A percentile compares a stretch with the other conserved stretches of the same genome.
Evolutionary conservation across 768 basidiomycete genomes (phyloP).

Genomic region (Leucogyrophana mollusca): DNA sequence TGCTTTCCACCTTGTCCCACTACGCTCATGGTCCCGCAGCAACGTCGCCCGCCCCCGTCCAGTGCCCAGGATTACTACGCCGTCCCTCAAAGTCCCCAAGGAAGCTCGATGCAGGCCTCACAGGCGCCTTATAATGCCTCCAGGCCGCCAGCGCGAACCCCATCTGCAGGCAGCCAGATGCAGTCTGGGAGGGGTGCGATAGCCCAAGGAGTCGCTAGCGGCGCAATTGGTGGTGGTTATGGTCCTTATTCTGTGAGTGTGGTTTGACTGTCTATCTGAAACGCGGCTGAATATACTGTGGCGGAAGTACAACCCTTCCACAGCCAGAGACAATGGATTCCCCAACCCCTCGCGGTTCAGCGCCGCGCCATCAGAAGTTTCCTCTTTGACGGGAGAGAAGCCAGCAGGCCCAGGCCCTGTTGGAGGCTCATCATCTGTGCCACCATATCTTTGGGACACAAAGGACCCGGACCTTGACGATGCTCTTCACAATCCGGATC

Average conservation of each 20-base stretch:
- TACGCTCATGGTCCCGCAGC: conserved; percentile 28
- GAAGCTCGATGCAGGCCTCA: conserved; percentile 29
- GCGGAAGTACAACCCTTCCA: conserved; percentile 54
- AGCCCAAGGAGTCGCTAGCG: conserved; percentile 77
- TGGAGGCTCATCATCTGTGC: conserved; percentile 59
- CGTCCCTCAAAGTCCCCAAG: conserved; percentile 62
- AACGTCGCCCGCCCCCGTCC: conserved; percentile 41
- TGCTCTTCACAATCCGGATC: conserved; percentile 84
- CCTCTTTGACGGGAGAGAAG: conserved; percentile 36
- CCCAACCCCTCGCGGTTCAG: conserved; percentile 58
- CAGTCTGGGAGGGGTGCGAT: conserved; percentile 52
- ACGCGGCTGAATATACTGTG: conserved; percentile 3
- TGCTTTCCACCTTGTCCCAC: conserved; percentile 8
- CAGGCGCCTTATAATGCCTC: conserved; percentile 17
- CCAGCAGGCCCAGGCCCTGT: conserved; percentile 28
- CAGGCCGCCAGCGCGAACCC: conserved; percentile 24
- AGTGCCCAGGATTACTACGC: conserved; percentile 59
- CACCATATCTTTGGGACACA: conserved; percentile 72
- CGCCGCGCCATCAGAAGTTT: conserved; percentile 46
- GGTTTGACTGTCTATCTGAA: neutral
- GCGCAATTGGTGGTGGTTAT: conserved; percentile 75
- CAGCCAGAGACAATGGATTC: conserved; percentile 38
- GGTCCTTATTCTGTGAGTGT: conserved; percentile 81
- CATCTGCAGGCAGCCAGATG: conserved; percentile 25
- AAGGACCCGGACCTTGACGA: conserved; percentile 89